Evolutionary conservation across 768 basidiomycete species (phyloP), one percentile per base, ranked within the genome.

Genomic region (Auriscalpium orientale): DNA sequence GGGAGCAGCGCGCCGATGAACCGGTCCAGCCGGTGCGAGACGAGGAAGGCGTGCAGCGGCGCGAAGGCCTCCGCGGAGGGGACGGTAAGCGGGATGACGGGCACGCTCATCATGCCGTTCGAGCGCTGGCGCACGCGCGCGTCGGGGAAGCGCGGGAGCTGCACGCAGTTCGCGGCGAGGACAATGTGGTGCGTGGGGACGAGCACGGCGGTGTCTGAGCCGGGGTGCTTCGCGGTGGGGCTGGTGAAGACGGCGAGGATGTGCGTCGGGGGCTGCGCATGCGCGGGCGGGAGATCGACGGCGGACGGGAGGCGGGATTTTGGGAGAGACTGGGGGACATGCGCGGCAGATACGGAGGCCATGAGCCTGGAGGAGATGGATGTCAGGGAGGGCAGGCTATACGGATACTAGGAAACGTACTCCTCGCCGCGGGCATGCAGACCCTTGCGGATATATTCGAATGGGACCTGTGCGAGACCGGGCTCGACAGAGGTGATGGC

Each of bases 31-130:
- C 81, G 78, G 65, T 86, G 83, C 28, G 78, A 79, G 72, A 92
- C 89, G 60, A 92, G 74, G 73, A 79, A 90, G 0, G 74, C 68
- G 61, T 83, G 82, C 9, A 92, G 74, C 35, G 82, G 69, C 9
- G 80, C 70, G 70, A 90, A 91, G 0, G 87, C 81, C 2, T 79
- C 76, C 0, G 87, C 81, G 2, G 85, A 84, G 2, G 90, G 89
- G 12, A 92, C 75, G 44, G 79, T 74, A 62, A 92, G 70, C 2
- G 83, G 84, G 12, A 90, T 74, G 16, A 91, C 79, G 20, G 90
- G 89, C 5, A 91, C 61, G 13, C 61, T 66, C 51, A 64, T 45
- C 45, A 51, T 49, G 18, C 62, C 65, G 53, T 59, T 68, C 10
- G 60, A 46, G 35, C 61, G 61, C 51, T 38, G 56, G 51, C 59